A percentile compares a stretch with the other conserved stretches of the same genome.
Evolutionary conservation across 2,329 filamentous ascomycete species (phyloP).

Genomic region (Pochonia chlamydosporia): DNA sequence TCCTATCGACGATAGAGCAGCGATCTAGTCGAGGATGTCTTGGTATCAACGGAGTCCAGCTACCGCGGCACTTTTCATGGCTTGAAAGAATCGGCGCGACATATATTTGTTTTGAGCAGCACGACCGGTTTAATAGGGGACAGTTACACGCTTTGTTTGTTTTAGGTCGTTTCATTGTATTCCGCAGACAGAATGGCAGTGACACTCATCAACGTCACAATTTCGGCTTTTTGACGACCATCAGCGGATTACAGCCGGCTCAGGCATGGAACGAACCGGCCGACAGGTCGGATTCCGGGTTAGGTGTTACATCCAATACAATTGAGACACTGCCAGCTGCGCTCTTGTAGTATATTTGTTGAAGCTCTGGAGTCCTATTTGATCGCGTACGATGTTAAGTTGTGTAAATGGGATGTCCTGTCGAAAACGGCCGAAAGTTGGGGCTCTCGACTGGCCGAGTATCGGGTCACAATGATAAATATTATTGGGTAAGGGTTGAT

Average conservation of each 20-base stretch:
- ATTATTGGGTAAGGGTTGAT: too few relatives aligned
- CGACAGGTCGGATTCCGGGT: constrained; percentile 39
- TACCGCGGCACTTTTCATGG: not conserved
- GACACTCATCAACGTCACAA: not conserved
- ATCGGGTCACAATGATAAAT: not conserved
- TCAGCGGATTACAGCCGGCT: constrained; percentile 2
- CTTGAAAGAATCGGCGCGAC: not conserved
- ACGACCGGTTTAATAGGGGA: not conserved
- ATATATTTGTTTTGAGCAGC: not conserved
- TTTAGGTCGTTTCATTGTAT: too few relatives aligned
- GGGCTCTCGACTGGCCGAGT: constrained; percentile 1
- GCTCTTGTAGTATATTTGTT: constrained; percentile 1
- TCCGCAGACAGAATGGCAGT: too few relatives aligned
- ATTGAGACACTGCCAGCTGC: constrained; percentile 27
- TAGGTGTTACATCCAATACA: constrained; percentile 39
- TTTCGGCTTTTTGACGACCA: not conserved
- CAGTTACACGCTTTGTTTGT: not conserved
- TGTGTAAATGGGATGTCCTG: not conserved
- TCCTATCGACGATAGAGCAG: not conserved
- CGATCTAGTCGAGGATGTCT: constrained; percentile 4
- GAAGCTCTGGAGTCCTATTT: not conserved
- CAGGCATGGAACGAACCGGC: not conserved
- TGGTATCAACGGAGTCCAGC: not conserved
- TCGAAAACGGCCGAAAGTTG: constrained; percentile 1
- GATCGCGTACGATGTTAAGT: not conserved